Base-by-base conservation (phyloP, 345 rosid genomes). In the Atalantia buxifolia region DNA sequence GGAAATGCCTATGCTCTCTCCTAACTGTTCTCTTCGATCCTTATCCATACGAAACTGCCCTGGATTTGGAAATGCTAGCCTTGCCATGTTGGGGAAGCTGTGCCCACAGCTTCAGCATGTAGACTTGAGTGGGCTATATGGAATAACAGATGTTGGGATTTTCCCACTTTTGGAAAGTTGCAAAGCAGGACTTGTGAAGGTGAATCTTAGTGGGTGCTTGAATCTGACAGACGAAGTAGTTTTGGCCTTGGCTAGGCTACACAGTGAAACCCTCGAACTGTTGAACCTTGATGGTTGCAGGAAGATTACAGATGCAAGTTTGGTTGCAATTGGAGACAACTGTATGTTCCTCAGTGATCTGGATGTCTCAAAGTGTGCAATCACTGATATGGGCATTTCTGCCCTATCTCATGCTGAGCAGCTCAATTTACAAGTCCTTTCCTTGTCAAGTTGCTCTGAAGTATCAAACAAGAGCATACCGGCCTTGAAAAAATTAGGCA, bases 41-140 rank as follows among this genome's bases (percentile, higher is more conserved):
- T 50, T 92, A 59, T 81, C 91, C n/a, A 78, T 92, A 50, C 81
- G 76, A 64, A 89, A 84, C 83, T 92, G 97, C 81, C 91, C 92
- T 0, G 97, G 94, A 76, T 84, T 92, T 71, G 92, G 94, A 64
- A 86, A 84, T 75, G 82, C 81, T 45, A 85, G 88, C 72, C 79
- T 92, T 80, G 90, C 91, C 61, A 65, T 84, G 79, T 76, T 89
- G 53, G 92, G 89, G 60, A 90, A 83, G 77, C 64, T 91, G 64
- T 92, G 93, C 85, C 90, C 97, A 30, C 87, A 84, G 86, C 89
- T 92, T 75, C 90, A 92, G 81, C 84, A 87, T 64, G 53, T 92
- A 36, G 91, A 89, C 50, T 86, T 92, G 48, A 88, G 79, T 16
- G 90, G 91, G 78, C 88, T 88, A 24, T 83, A 76, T 74, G 87